These are phyloP conservation scores for Fusarium subglutinans DNA, from an alignment of 2,329 filamentous ascomycete genomes.

Conservation along the genomic window DNA sequence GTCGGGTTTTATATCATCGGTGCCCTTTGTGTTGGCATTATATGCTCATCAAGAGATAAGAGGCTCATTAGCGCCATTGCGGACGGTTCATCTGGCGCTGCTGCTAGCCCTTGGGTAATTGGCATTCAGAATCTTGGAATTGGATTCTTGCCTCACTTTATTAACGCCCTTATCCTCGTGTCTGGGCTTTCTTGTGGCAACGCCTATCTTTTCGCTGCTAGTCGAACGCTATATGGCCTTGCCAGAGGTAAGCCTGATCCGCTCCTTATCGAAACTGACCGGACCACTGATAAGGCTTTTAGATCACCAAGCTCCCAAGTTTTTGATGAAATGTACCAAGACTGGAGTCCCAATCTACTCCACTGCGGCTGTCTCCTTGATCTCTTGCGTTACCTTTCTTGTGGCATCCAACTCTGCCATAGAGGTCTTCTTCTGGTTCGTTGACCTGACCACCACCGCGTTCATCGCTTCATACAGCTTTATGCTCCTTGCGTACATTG, in stretches of 20 bases:
- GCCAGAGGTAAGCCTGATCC: conserved; percentile 38
- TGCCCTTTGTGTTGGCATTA: conserved; percentile 64
- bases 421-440: conserved; percentile 61
- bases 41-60: conserved; percentile 59
- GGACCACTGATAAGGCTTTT: background rate
- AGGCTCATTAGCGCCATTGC: conserved; percentile 52
- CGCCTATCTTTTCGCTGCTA: conserved; percentile 57
- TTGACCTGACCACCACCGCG: conserved; percentile 63
- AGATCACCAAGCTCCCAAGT: conserved; percentile 54
- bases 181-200: conserved; percentile 54
- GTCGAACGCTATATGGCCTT: conserved; percentile 57
- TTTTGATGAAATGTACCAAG: conserved; percentile 65
- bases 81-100: conserved; percentile 61
- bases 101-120: conserved; percentile 69
- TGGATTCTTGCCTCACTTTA: conserved; percentile 60
- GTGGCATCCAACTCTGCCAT: conserved; percentile 56
- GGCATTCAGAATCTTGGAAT: conserved; percentile 62
- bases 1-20: conserved; percentile 75
- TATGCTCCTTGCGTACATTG: conserved; percentile 53
- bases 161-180: conserved; percentile 71
- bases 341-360: conserved; percentile 67
- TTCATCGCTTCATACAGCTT: conserved; percentile 64
- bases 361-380: conserved; percentile 56
- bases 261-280: background rate
- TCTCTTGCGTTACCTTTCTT: conserved; percentile 60